These are phyloP conservation scores for Setaria viridis DNA, from an alignment of 202 grass and related monocot species.

Conservation along the genomic window DNA sequence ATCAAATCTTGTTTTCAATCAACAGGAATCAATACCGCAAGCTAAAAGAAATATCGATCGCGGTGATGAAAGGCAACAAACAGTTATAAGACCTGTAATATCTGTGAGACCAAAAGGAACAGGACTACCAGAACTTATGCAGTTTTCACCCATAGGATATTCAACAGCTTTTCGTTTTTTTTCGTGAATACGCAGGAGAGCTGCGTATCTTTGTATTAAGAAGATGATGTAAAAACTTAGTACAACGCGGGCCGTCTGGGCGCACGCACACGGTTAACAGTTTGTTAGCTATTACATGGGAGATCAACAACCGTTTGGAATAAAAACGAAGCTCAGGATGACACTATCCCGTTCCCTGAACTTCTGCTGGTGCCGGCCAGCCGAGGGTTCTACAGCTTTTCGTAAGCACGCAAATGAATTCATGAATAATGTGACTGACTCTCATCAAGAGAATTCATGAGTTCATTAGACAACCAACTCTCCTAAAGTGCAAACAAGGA, in stretches of 20 bases:
- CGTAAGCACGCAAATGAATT: not conserved
- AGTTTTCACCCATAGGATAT: constrained; percentile 2
- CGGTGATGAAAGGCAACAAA: not conserved
- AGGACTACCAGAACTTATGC: not conserved
- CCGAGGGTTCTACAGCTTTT: not conserved
- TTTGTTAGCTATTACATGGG: no score
- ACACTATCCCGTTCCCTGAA: no score
- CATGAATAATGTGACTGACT: not conserved
- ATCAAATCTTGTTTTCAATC: not conserved
- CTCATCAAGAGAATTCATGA: not conserved
- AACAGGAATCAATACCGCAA: not conserved
- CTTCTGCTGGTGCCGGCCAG: no score
- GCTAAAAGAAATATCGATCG: not conserved
- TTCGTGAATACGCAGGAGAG: no score
- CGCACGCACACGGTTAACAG: no score
- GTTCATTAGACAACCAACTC: not conserved
- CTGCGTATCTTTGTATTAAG: no score
- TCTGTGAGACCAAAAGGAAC: not conserved
- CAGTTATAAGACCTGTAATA: constrained; percentile 16
- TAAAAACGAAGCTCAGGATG: no score
- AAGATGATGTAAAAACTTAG: no score
- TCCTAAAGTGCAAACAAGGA: not conserved
- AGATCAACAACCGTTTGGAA: no score
- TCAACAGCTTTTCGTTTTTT: not conserved
- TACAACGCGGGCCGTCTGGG: no score